These are phyloP conservation scores for Euptelea pleiosperma DNA, from an alignment of 164 flowering plant species.

Conservation along the genomic window DNA sequence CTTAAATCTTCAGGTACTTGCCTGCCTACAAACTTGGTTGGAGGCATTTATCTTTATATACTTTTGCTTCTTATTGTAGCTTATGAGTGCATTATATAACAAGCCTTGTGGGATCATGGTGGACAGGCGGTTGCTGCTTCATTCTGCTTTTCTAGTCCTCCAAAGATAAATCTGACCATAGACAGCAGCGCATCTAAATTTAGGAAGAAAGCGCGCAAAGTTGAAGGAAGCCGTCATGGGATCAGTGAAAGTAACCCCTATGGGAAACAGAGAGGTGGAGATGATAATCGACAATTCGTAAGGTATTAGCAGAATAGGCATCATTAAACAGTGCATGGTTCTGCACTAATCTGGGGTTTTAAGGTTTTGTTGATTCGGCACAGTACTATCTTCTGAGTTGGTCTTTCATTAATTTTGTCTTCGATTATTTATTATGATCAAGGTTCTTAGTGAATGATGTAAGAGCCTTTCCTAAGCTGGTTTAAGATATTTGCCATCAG, in stretches of 20 bases:
- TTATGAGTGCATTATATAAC: not conserved
- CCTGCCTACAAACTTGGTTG: not conserved
- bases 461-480: no score
- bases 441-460: no score
- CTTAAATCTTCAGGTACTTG: conserved; percentile 76
- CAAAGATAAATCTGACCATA: conserved; percentile 64
- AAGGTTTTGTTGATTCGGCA: no score
- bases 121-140: conserved; percentile 86
- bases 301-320: conserved; percentile 29
- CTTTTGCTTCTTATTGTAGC: not conserved
- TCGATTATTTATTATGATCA: no score
- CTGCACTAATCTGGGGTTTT: no score
- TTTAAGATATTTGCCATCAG: no score
- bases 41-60: not conserved
- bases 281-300: conserved; percentile 36
- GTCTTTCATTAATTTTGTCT: no score
- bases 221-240: conserved; percentile 50
- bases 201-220: conserved; percentile 54
- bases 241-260: conserved; percentile 68
- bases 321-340: no score
- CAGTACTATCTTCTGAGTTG: no score
- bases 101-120: not conserved
- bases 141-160: conserved; percentile 84
- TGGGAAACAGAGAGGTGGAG: conserved; percentile 31
- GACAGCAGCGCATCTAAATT: conserved; percentile 86